Evolutionary conservation across 2,329 filamentous ascomycete genomes (phyloP).

Genomic region (Colletotrichum gloeosporioides): DNA sequence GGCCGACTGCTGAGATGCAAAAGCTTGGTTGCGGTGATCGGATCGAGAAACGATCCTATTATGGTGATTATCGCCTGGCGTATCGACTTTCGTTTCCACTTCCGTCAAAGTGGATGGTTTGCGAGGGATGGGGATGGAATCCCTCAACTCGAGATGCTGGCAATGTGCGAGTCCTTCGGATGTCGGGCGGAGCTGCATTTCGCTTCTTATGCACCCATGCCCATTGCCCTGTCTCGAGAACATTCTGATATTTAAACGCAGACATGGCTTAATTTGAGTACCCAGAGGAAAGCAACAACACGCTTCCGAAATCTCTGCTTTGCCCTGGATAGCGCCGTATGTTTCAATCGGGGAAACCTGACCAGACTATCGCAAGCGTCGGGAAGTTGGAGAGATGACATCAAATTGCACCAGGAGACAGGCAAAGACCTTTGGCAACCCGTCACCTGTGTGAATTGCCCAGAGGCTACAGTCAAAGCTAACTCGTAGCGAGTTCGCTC

Average conservation of each 20-base stretch:
- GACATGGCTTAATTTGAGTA: neutral
- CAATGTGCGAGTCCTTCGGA: neutral
- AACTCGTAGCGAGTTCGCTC: neutral
- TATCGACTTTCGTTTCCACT: neutral
- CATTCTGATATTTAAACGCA: neutral
- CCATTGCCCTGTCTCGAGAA: neutral
- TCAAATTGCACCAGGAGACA: neutral
- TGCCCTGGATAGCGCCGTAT: neutral
- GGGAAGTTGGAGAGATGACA: neutral
- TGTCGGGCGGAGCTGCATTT: neutral
- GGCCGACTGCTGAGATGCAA: neutral
- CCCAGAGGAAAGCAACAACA: neutral
- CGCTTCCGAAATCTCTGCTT: neutral
- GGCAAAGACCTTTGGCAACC: neutral
- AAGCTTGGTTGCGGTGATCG: neutral
- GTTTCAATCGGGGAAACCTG: neutral
- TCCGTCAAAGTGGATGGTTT: neutral
- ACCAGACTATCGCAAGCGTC: neutral
- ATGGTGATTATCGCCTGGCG: neutral
- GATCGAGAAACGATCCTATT: neutral
- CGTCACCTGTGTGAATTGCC: neutral
- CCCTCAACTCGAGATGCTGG: neutral
- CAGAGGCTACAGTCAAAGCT: neutral
- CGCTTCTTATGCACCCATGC: neutral
- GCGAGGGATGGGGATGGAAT: neutral